Percentiles rank a stretch among this genome's conserved stretches.
Evolutionary conservation across 768 basidiomycete genomes (phyloP).

Genomic region (Exidia glandulosa): DNA sequence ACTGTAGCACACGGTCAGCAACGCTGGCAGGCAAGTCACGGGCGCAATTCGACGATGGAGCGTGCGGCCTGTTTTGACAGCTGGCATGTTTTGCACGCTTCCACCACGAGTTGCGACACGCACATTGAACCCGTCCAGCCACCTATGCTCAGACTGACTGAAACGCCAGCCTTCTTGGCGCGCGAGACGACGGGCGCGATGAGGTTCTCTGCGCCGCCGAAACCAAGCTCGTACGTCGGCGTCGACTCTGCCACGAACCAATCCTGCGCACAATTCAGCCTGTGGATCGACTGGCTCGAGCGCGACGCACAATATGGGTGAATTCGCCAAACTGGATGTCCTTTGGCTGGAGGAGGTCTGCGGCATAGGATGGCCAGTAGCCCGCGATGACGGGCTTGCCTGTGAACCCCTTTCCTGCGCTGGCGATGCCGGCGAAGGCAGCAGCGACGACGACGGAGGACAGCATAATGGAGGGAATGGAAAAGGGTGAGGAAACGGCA

Average conservation of each 20-base stretch:
- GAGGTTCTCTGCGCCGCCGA: background rate
- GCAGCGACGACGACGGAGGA: background rate
- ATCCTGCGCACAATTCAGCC: background rate
- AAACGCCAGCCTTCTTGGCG: background rate
- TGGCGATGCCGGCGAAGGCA: background rate
- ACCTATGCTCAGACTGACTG: background rate
- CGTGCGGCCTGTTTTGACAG: background rate
- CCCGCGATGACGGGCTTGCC: background rate
- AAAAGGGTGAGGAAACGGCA: too few species aligned
- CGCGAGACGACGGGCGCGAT: background rate
- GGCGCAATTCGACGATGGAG: too few species aligned
- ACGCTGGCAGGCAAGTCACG: background rate
- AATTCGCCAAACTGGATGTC: background rate
- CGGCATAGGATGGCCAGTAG: background rate
- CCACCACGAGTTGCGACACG: background rate
- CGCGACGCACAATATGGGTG: background rate
- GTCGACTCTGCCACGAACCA: background rate
- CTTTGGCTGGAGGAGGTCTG: background rate
- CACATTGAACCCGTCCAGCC: background rate
- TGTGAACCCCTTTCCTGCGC: background rate
- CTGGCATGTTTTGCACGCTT: too few species aligned
- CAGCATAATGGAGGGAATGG: background rate
- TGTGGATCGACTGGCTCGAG: background rate
- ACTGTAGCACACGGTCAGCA: background rate
- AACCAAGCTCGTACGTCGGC: background rate